phyloP scores from a whole-genome alignment of 352 stramenopile genomes.

The Globisporangium paddicum region DNA sequence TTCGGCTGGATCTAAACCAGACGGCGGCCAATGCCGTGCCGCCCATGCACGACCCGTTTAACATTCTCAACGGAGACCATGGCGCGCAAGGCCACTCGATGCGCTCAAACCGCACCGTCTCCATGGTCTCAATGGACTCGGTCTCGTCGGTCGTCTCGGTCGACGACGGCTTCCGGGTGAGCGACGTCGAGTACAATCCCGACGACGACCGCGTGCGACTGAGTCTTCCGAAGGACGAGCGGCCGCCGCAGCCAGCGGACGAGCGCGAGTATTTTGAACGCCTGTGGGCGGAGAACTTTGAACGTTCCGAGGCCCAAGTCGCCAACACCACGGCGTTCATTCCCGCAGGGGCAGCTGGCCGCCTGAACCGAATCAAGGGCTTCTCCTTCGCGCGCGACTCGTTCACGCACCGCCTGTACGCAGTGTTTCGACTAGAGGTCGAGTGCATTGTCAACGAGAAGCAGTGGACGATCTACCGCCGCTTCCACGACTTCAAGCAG shows the following conservation, averaged over 20 bases:
- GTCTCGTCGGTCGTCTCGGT: constrained; percentile 50
- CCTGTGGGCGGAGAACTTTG: constrained; percentile 82
- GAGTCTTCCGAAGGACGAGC: constrained; percentile 65
- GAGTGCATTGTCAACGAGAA: constrained; percentile 85
- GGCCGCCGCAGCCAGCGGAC: constrained; percentile 59
- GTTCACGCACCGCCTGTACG: constrained; percentile 69
- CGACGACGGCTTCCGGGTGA: constrained; percentile 55
- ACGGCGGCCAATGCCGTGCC: constrained; percentile 42
- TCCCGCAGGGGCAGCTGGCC: constrained; percentile 52
- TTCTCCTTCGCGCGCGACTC: constrained; percentile 71
- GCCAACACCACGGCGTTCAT: constrained; percentile 66
- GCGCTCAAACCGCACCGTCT: constrained; percentile 32
- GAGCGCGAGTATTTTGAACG: constrained; percentile 82
- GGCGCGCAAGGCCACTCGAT: constrained; percentile 25
- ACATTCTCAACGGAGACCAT: constrained; percentile 50
- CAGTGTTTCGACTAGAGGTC: constrained; percentile 78
- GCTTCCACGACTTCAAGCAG: constrained; percentile 86
- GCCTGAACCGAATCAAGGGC: constrained; percentile 77
- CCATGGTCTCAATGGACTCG: constrained; percentile 62
- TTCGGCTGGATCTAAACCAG: constrained; percentile 46
- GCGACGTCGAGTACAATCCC: constrained; percentile 20
- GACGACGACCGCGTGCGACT: constrained; percentile 18
- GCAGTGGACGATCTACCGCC: constrained; percentile 83
- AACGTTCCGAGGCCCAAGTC: constrained; percentile 67
- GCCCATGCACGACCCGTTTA: constrained; percentile 72